Evolutionary conservation across 2,329 filamentous ascomycete genomes (phyloP), one percentile per base, ranked within the genome.

Genomic region (Cordyceps tenuipes): DNA sequence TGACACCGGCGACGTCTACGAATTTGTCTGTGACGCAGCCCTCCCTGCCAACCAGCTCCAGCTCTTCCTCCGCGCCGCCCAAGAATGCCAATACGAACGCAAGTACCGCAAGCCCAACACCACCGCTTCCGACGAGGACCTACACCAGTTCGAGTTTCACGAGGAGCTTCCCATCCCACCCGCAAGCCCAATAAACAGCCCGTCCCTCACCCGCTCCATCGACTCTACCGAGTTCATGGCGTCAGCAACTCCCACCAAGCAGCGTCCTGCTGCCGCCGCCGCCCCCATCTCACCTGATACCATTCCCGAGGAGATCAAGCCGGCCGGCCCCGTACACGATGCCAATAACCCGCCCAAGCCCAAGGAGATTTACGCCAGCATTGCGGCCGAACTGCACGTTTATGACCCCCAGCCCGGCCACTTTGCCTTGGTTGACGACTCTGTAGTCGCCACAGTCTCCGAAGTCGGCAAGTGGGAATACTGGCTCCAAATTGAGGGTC

Each of bases 21-120:
- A 99, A 73, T 99, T 97, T 71, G 89, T 99, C 64, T 97, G 92
- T 77, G 94, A 97, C 75, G 73, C 79, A 44, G 86, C 86, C 13
- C 83, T 89, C 47, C 79, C 85, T 31, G 77, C 85, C 3, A 81
- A 85, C 52, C 88, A 92, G 66, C 87, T 94, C 26, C 81, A 87
- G 50, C 84, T 87, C 17, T 97, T 99, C 72, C 85, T 93, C 69
- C 80, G 88, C 58, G 86, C 91, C 57, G 90, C 94, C 8, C 83
- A 90, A 61, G 87, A 97, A 82, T 97, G 94, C 72, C 94, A 99
- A 74, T 99, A 95, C 87, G 94, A 99, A 77, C 85, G 93, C 69
- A 97, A 96, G 73, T 95, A 94, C 73, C 85, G 90, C 64, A 89
- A 87, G 69, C 87, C 84, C 44, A 83, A 90, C 66, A 86, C 90